Percentiles rank a stretch among this genome's conserved stretches.
phyloP scores from a whole-genome alignment of 2,329 filamentous ascomycete species.

The Pyrenophora teres region DNA sequence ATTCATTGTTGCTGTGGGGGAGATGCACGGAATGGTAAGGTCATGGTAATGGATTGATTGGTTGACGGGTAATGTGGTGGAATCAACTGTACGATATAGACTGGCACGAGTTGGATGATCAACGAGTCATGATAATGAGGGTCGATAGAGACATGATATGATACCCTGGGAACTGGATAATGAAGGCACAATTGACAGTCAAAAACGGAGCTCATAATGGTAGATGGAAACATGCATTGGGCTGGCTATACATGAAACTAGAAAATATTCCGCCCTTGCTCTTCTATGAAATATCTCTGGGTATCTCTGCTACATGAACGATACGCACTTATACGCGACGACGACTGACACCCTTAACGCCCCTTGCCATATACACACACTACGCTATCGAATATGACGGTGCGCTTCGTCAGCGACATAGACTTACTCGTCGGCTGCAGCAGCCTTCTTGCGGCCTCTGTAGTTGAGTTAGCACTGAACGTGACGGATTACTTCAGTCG shows the following conservation, averaged over 20 bases:
- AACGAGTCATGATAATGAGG: not conserved
- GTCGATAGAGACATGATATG: not conserved
- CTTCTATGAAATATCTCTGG: not conserved
- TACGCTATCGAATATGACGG: not conserved
- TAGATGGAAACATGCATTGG: not conserved
- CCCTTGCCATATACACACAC: not conserved
- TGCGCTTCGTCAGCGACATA: not conserved
- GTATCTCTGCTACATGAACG: conserved; percentile 2
- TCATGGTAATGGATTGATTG: not conserved
- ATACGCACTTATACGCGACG: no score
- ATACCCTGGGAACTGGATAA: not conserved
- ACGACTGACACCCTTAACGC: conserved; percentile 4
- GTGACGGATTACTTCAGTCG: no score
- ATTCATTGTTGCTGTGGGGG: no score
- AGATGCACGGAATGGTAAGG: not conserved
- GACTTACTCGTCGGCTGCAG: conserved; percentile 22
- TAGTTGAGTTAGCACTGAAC: conserved; percentile 8
- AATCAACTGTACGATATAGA: not conserved
- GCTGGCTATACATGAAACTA: not conserved
- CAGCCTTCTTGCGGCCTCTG: conserved; percentile 34
- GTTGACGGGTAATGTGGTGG: not conserved
- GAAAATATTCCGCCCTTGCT: no score
- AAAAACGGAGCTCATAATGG: not conserved
- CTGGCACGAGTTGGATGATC: not conserved
- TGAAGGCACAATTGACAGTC: no score